phyloP scores from a whole-genome alignment of 192 early-diverging fungal genomes.

The Dimargaris verticillata region DNA sequence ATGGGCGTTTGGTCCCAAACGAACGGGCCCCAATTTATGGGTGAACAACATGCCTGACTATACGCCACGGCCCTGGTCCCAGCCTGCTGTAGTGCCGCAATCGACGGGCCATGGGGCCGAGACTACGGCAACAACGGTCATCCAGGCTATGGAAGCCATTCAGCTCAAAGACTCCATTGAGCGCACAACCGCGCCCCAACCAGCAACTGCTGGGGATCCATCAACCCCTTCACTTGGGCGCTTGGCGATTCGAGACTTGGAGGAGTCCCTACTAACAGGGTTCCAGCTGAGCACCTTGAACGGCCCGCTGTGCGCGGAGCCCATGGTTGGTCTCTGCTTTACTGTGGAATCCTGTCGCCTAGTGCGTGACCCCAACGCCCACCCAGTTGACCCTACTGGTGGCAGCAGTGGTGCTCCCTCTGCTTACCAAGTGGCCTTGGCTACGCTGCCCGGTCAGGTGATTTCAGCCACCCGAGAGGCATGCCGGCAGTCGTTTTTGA shows the following conservation, averaged over 20 bases:
- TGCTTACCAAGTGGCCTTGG: neutral
- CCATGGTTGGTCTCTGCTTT: constrained; percentile 57
- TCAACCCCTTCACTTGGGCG: too few species aligned
- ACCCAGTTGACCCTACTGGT: too few species aligned
- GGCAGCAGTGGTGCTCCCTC: too few species aligned
- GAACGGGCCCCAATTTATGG: constrained; percentile 62
- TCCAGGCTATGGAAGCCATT: neutral
- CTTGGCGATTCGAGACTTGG: constrained; percentile 30
- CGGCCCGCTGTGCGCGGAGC: constrained; percentile 90
- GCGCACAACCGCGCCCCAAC: too few species aligned
- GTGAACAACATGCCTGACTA: constrained; percentile 46
- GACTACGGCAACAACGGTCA: neutral
- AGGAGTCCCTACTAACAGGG: constrained; percentile 66
- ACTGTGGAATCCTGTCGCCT: constrained; percentile 3
- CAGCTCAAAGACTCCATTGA: neutral
- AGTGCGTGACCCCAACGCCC: neutral
- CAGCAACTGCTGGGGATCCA: too few species aligned
- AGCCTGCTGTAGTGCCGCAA: too few species aligned
- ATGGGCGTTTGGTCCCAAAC: constrained; percentile 71
- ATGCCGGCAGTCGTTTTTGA: constrained; percentile 65
- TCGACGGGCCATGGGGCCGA: neutral
- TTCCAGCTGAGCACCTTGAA: constrained; percentile 83
- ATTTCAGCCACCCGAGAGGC: constrained; percentile 76
- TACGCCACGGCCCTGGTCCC: constrained; percentile 13
- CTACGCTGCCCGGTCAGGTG: constrained; percentile 51